A percentile compares a stretch with the other conserved stretches of the same genome.
Conservation (phyloP, 352 stramenopile species). For the Globisporangium recalcitrans region DNA sequence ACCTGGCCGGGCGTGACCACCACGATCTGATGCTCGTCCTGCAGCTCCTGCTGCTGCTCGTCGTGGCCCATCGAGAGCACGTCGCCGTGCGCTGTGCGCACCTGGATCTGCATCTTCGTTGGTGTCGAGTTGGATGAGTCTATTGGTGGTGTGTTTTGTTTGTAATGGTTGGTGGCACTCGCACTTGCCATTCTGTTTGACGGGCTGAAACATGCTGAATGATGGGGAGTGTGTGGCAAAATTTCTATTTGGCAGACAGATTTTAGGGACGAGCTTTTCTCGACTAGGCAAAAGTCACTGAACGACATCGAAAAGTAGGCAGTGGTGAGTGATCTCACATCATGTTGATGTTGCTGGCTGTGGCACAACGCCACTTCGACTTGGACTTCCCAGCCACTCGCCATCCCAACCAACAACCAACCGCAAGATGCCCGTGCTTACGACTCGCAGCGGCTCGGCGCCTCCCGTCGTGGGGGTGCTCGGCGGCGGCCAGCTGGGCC, state of each 20-base stretch:
- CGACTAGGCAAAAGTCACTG: too few species aligned
- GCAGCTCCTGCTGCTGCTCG: constrained; percentile 17
- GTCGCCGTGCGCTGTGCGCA: constrained; percentile 11
- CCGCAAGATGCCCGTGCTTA: constrained; percentile 51
- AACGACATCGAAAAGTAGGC: too few species aligned
- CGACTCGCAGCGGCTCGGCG: constrained; percentile 29
- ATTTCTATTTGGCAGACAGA: too few species aligned
- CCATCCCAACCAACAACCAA: not conserved
- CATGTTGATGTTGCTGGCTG: constrained; percentile 16
- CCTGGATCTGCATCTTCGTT: constrained; percentile 19
- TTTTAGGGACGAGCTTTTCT: too few species aligned
- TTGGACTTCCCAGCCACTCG: not conserved
- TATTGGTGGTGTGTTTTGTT: not conserved
- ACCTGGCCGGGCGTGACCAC: constrained; percentile 73
- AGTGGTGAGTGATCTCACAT: too few species aligned
- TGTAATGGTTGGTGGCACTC: not conserved
- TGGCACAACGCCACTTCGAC: constrained; percentile 11
- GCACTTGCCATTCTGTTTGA: not conserved
- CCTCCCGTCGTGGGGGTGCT: constrained; percentile 87
- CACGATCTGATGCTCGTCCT: constrained; percentile 40
- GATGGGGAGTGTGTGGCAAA: too few species aligned
- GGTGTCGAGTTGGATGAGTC: not conserved
- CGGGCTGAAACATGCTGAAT: not conserved
- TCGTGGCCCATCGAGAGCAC: constrained; percentile 11
- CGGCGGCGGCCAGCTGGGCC: constrained; percentile 95